Evolutionary conservation across 2,329 filamentous ascomycete genomes (phyloP).

Genomic region (Calonectria pteridis): DNA sequence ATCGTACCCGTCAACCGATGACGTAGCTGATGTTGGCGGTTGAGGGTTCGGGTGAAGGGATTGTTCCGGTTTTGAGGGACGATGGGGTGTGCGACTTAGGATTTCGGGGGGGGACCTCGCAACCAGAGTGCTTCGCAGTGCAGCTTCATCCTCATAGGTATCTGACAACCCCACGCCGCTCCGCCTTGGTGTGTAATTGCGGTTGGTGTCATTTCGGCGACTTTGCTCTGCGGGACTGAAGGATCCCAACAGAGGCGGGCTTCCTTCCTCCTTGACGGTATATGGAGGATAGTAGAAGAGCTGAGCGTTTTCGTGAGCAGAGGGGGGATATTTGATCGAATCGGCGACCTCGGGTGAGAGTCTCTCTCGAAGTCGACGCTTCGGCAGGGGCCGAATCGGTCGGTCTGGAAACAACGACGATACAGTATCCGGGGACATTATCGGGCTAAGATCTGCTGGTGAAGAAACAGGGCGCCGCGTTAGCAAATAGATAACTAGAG

Average conservation of each 20-base stretch:
- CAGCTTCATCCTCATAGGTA: constrained; percentile 71
- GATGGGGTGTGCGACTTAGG: constrained; percentile 56
- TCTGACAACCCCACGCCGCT: constrained; percentile 64
- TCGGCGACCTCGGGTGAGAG: constrained; percentile 88
- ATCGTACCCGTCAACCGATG: constrained; percentile 89
- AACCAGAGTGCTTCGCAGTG: constrained; percentile 53
- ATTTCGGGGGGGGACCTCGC: constrained; percentile 62
- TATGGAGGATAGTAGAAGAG: constrained; percentile 76
- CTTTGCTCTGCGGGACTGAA: constrained; percentile 38
- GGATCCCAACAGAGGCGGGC: constrained; percentile 33
- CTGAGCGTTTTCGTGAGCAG: constrained; percentile 76
- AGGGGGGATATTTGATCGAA: constrained; percentile 84
- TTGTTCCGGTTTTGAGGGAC: constrained; percentile 59
- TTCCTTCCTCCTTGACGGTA: constrained; percentile 62
- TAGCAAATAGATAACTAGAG: constrained; percentile 44
- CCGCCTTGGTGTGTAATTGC: constrained; percentile 43
- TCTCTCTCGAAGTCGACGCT: constrained; percentile 87
- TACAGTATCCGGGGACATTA: constrained; percentile 79
- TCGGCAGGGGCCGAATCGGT: constrained; percentile 92
- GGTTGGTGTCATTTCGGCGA: constrained; percentile 39
- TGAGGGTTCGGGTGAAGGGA: constrained; percentile 61
- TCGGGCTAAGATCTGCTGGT: constrained; percentile 59
- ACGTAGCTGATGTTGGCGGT: constrained; percentile 75
- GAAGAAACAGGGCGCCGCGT: constrained; percentile 37
- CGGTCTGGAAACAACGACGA: constrained; percentile 89